A percentile compares a stretch with the other conserved stretches of the same genome.
Evolutionary conservation across 169 alveolate genomes (phyloP).

Genomic region (Eimeria sp.): DNA sequence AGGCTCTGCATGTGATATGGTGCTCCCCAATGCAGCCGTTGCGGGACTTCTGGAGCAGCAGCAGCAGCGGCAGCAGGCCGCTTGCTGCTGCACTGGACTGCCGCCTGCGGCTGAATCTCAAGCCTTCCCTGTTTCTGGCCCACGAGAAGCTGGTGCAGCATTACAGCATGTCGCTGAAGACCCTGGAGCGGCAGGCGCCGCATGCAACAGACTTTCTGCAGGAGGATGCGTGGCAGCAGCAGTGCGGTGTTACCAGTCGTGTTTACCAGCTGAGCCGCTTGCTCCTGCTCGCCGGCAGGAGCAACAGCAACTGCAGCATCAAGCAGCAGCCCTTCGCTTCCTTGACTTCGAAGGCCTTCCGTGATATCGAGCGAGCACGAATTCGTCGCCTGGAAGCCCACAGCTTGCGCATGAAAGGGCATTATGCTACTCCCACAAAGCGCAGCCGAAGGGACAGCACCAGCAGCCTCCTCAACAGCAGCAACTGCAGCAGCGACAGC

Average conservation of each 20-base stretch:
- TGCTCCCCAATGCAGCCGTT: conserved; percentile 55
- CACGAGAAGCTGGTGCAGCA: conserved; percentile 24
- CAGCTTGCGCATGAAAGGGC: background rate
- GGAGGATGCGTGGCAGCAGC: conserved; percentile 18
- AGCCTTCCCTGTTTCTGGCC: background rate
- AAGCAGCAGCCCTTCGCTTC: conserved; percentile 55
- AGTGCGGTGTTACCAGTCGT: conserved; percentile 48
- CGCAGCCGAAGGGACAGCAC: conserved; percentile 13
- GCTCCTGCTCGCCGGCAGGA: conserved; percentile 53
- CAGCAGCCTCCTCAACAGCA: too few relatives aligned
- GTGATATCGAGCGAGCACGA: conserved; percentile 2
- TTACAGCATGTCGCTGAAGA: background rate
- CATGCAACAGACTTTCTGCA: conserved; percentile 13
- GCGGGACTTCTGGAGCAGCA: conserved; percentile 41
- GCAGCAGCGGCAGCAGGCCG: conserved; percentile 61
- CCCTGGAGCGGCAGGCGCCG: conserved; percentile 5
- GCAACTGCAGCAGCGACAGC: too few relatives aligned
- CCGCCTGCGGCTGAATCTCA: conserved; percentile 57
- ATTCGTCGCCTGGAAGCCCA: background rate
- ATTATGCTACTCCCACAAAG: conserved; percentile 11
- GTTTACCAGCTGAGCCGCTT: conserved; percentile 35
- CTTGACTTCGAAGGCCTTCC: background rate
- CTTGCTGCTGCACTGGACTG: conserved; percentile 66
- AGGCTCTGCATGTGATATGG: conserved; percentile 59
- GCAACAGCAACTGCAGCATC: conserved; percentile 45